These are phyloP conservation scores for Xylaria longipes DNA, from an alignment of 495 filamentous ascomycete genomes.

Conservation along the genomic window DNA sequence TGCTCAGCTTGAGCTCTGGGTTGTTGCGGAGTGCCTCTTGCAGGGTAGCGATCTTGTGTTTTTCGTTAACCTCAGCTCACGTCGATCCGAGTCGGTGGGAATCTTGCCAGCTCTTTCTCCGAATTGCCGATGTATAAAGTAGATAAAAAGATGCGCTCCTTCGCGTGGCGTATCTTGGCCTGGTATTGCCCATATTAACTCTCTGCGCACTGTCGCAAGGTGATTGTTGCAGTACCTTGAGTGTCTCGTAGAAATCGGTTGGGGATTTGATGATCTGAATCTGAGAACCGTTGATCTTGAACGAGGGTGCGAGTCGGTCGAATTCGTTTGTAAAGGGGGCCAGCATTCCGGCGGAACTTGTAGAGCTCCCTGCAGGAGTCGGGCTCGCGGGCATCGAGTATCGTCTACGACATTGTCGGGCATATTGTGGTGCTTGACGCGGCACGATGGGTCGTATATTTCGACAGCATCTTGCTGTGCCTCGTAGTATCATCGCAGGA, in stretches of 20 bases:
- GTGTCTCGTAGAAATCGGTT: constrained; percentile 80
- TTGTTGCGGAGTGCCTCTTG: constrained; percentile 76
- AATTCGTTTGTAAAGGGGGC: constrained; percentile 78
- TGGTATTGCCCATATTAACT: constrained; percentile 42
- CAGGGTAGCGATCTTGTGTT: constrained; percentile 71
- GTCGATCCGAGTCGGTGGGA: constrained; percentile 14
- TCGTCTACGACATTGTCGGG: constrained; percentile 44
- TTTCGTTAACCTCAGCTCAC: constrained; percentile 23
- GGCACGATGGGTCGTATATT: constrained; percentile 35
- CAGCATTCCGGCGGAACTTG: constrained; percentile 54
- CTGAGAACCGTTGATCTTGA: constrained; percentile 81
- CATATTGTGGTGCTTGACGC: constrained; percentile 27
- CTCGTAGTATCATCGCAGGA: constrained; percentile 35
- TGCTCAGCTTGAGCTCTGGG: constrained; percentile 79
- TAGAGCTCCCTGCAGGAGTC: constrained; percentile 33
- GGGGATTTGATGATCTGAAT: constrained; percentile 82
- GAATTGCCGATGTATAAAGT: constrained; percentile 96
- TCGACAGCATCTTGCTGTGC: constrained; percentile 36
- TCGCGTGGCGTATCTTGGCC: constrained; percentile 80
- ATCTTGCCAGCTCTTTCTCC: constrained; percentile 79
- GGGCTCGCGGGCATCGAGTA: constrained; percentile 50
- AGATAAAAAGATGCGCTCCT: constrained; percentile 83
- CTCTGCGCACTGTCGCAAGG: constrained; percentile 25
- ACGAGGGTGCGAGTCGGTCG: constrained; percentile 86
- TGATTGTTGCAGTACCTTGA: constrained; percentile 68